Base-by-base conservation (phyloP, 2,329 filamentous ascomycete genomes). In the Periconia digitata region DNA sequence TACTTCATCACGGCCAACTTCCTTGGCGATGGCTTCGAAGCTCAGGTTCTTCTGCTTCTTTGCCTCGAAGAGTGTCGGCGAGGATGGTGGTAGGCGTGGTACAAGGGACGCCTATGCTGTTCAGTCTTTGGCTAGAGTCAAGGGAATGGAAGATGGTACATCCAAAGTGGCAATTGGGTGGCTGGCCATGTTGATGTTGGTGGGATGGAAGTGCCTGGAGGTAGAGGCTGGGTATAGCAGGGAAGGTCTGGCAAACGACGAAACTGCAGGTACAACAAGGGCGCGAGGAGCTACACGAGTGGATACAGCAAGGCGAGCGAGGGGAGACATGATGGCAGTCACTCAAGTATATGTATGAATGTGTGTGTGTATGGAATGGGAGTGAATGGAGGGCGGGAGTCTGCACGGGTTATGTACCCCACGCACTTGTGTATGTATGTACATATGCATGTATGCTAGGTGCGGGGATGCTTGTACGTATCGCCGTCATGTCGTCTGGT, bases 1-100 rank as follows among this genome's bases (percentile, higher is more conserved):
- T 36, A 96, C 89, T 74, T 96, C 89, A 65, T 86, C 85, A 55
- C 91, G 87, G 54, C 84, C 85, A 46, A 96, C 79, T 23, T 85
- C 78, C 57, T 84, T 74, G 43, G 84, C 89, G 63, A 96, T 91
- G 37, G 82, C 75, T 68, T 90, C 89, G 67, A 96, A 96, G 62
- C 80, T 89, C 29, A 95, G 80, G 56, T 84, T 80, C 72, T 88
- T 87, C 47, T 74, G 69, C 41, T 89, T 85, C 74, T 96, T 96
- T 56, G 88, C 90, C 29, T 84, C 79, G 74, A 95, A 95, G 54
- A 96, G 86, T 6, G 84, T 83, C 54, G 81, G 78, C 10, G 87
- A 86, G 58, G 88, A 85, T 18, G 79, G 70, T 3, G 90, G 89
- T 36, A 95, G 85, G 58, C 84, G 81, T 54, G 83, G 80, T 50